Evolutionary conservation across 1,284 basidiomycete species (phyloP).

Genomic region (Leccinum pseudoinsigne): DNA sequence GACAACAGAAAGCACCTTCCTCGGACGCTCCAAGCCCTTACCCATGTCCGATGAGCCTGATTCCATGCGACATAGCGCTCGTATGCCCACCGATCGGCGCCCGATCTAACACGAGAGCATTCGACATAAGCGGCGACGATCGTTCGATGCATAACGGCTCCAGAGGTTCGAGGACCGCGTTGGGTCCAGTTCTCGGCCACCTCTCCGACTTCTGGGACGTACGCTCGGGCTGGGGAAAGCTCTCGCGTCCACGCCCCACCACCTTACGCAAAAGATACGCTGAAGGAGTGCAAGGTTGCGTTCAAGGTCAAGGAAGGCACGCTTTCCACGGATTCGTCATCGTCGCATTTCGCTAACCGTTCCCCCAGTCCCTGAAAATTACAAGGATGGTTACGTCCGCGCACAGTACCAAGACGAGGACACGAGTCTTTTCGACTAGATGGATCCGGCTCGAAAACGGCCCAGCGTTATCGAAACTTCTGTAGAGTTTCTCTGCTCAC

Average conservation of each 20-base stretch:
- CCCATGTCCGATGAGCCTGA: constrained; percentile 30
- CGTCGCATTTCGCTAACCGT: too few relatives aligned
- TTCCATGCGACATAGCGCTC: constrained; percentile 16
- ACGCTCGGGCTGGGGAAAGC: constrained; percentile 16
- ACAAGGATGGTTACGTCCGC: too few relatives aligned
- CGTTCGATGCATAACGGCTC: constrained; percentile 20
- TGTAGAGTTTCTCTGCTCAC: constrained; percentile 53
- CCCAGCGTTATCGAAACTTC: background rate
- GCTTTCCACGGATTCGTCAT: constrained; percentile 13
- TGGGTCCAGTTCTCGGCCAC: constrained; percentile 9
- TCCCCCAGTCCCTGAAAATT: too few relatives aligned
- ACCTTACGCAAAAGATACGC: constrained; percentile 46
- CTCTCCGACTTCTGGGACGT: constrained; percentile 16
- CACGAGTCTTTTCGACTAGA: too few relatives aligned
- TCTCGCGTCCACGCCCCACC: constrained; percentile 22
- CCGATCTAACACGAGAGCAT: constrained; percentile 28
- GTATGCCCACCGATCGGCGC: constrained; percentile 24
- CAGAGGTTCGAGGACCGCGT: constrained; percentile 20
- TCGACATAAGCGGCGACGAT: constrained; percentile 30
- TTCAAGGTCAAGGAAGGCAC: constrained; percentile 78
- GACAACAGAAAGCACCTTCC: constrained; percentile 23
- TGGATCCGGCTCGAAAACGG: too few relatives aligned
- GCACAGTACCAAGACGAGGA: too few relatives aligned
- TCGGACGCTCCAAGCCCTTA: constrained; percentile 24
- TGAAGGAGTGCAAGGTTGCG: constrained; percentile 59